phyloP scores from a whole-genome alignment of 345 rosid species.

The Acer saccharum region DNA sequence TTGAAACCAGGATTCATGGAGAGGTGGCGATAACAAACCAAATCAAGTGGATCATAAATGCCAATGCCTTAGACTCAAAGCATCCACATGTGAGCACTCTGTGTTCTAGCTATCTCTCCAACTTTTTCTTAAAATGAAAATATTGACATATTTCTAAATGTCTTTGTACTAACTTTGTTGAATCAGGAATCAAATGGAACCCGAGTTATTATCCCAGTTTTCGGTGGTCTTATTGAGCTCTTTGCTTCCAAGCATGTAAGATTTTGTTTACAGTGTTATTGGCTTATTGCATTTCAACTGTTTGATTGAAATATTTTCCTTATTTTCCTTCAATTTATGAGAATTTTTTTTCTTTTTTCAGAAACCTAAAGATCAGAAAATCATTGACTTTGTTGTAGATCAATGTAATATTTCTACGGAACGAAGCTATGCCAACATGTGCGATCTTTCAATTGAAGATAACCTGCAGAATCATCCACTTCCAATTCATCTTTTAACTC shows the following conservation, averaged over 20 bases:
- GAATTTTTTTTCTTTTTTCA: conserved; percentile 31
- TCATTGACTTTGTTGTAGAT: conserved; percentile 49
- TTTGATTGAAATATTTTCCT: not conserved
- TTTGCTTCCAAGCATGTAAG: conserved; percentile 62
- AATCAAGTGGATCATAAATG: conserved; percentile 55
- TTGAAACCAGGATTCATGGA: conserved; percentile 72
- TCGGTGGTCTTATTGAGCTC: conserved; percentile 84
- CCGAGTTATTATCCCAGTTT: conserved; percentile 65
- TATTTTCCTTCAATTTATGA: not conserved
- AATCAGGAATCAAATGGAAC: conserved; percentile 60
- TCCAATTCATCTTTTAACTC: conserved; percentile 20
- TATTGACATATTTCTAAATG: not conserved
- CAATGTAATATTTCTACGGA: conserved; percentile 38
- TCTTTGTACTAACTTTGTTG: not conserved
- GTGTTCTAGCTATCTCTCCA: conserved; percentile 2
- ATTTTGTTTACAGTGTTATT: not conserved
- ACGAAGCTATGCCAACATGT: conserved; percentile 15
- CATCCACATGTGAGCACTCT: conserved; percentile 38
- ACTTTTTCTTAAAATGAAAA: not conserved
- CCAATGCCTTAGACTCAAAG: conserved; percentile 31
- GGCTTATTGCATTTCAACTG: not conserved
- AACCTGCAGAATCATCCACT: conserved; percentile 24
- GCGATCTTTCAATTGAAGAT: conserved; percentile 25
- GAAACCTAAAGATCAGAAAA: conserved; percentile 60
- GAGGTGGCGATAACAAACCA: conserved; percentile 64